Evolutionary conservation across 371 early-diverging fungal genomes (phyloP).

Genomic region (Capniomyces stellatus): DNA sequence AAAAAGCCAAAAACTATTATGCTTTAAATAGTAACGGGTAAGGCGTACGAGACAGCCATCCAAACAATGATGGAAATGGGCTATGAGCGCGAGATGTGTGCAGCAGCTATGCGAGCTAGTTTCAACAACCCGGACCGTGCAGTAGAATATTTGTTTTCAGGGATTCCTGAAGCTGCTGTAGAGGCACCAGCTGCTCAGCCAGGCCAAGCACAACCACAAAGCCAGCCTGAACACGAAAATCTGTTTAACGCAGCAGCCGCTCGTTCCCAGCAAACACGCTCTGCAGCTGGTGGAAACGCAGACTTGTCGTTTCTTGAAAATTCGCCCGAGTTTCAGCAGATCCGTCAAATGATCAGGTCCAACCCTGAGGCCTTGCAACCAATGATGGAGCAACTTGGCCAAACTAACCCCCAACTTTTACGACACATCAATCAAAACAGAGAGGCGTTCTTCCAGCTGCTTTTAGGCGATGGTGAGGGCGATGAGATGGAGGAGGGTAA

Average conservation of each 20-base stretch:
- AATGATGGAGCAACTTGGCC: constrained; percentile 63
- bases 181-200: neutral
- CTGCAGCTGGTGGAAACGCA: neutral
- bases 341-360: constrained; percentile 65
- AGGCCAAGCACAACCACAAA: neutral
- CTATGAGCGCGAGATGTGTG: constrained; percentile 69
- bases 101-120: constrained; percentile 81
- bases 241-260: neutral
- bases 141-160: constrained; percentile 86
- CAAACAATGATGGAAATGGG: constrained; percentile 90
- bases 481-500: constrained; percentile 20
- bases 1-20: neutral
- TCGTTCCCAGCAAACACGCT: constrained; percentile 7
- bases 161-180: constrained; percentile 25
- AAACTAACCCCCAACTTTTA: constrained; percentile 68
- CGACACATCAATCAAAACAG: constrained; percentile 59
- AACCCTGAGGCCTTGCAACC: constrained; percentile 80
- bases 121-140: constrained; percentile 95
- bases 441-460: constrained; percentile 58
- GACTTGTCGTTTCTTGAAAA: constrained; percentile 31
- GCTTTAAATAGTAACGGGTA: constrained; percentile 41
- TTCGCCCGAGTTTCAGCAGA: constrained; percentile 78
- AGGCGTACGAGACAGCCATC: constrained; percentile 55
- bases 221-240: neutral
- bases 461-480: constrained; percentile 24